Percentiles rank a stretch among this genome's conserved stretches.
phyloP scores from a whole-genome alignment of 2,329 filamentous ascomycete species.

The Phaeomoniella chlamydospora region DNA sequence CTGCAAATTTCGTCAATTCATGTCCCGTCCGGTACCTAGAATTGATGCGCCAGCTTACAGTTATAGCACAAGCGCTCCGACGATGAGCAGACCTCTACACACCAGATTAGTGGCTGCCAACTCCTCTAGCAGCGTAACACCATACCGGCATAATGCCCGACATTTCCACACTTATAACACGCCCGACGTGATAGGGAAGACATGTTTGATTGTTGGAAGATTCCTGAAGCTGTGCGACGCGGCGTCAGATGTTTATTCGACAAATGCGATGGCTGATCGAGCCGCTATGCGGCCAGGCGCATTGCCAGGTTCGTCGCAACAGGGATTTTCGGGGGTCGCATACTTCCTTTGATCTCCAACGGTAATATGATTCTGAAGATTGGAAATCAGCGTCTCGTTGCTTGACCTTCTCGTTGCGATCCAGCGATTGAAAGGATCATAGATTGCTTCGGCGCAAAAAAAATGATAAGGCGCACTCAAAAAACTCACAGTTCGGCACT shows the following conservation, averaged over 20 bases:
- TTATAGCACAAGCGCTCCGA: conserved; percentile 99
- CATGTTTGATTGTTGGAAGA: conserved; percentile 34
- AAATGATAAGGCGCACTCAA: conserved; percentile 6
- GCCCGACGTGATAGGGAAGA: conserved; percentile 69
- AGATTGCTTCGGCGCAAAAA: conserved; percentile 1
- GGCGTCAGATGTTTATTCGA: not conserved
- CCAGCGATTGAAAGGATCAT: not conserved
- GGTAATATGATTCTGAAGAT: not conserved
- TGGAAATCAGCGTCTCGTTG: not conserved
- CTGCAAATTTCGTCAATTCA: conserved; percentile 14
- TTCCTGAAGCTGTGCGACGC: not conserved
- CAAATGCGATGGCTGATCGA: not conserved
- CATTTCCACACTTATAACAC: conserved; percentile 67
- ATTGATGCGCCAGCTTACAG: conserved; percentile 46
- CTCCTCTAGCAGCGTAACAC: conserved; percentile 29
- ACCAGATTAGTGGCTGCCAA: conserved; percentile 38
- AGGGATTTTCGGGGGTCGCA: not conserved
- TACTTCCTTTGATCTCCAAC: not conserved
- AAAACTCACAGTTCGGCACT: conserved; percentile 3
- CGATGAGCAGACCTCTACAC: conserved; percentile 84
- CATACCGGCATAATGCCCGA: conserved; percentile 50
- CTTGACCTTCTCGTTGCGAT: not conserved
- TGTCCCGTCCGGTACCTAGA: conserved; percentile 5
- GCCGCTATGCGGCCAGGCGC: too few species aligned
- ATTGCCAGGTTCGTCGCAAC: not conserved